Base-by-base conservation (phyloP, 805 yeast species). In the Hanseniaspora clermontiae region DNA sequence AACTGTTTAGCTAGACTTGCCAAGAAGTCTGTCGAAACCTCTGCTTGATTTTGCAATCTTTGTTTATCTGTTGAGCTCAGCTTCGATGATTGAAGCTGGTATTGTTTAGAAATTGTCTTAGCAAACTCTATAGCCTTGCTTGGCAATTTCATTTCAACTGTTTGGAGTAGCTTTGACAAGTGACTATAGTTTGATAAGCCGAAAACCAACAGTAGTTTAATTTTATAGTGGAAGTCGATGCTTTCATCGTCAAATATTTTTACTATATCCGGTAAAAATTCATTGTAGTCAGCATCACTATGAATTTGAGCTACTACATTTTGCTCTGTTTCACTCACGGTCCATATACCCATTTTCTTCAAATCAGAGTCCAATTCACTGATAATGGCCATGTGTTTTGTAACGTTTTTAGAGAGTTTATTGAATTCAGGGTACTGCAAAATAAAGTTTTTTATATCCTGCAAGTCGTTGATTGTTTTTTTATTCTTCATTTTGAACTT, bases 341-440 rank as follows among this genome's bases (percentile, higher is more conserved):
- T 87, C 84, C 96, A 86, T 53, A 91, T 72, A 60, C 85, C 75
- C 55, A 75, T 73, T 20, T 69, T 64, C 36, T 82, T 80, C 43
- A 93, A 85, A 59, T 78, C 77, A 58, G 83, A 79, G 64, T 89
- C 95, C 55, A 93, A 77, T 65, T 91, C 97, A 27, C 91, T 79
- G 8, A 91, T 90, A 24, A 93, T 75, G 20, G 95, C 80, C 77
- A 93, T 89, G 69, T 93, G 98, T 64, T 91, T 93, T 34, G 95
- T 79, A 11, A 93, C 88, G 66, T 90, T 91, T 37, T 87, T 82
- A 11, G 95, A 85, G 37, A 91, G 73, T 65, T 86, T 88, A 61
- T 88, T 83, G 67, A 87, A 90, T 66, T 93, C 98, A 1, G 99
- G 99, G 64, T 85, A 89, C 60, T 87, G 87, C 58, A 90, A 96